Evolutionary conservation across 306 rosid species (phyloP).

Genomic region (Castanopsis chinensis): DNA sequence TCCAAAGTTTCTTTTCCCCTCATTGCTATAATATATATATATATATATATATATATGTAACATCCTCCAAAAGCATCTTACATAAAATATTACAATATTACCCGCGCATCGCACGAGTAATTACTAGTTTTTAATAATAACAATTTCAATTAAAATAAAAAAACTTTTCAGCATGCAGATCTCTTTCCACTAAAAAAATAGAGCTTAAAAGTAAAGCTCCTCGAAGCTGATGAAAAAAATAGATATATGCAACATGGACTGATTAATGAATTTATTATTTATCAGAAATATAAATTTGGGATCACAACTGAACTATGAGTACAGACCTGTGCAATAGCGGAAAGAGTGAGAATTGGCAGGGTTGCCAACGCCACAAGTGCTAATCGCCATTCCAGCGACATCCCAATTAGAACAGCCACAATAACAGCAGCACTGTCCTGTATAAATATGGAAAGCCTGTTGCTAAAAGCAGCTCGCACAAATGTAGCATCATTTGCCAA

Average conservation of each 20-base stretch:
- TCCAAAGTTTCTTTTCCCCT: no score
- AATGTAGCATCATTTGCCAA: slow-evolving; percentile 99
- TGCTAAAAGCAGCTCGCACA: slow-evolving; percentile 98
- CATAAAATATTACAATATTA: no score
- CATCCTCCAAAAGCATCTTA: no score
- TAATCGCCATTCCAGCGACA: slow-evolving; percentile 83
- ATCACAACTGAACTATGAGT: slow-evolving; percentile 17
- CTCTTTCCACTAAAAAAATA: neutral
- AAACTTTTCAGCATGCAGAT: neutral
- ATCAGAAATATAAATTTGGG: neutral
- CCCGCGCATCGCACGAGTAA: no score
- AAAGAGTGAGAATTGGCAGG: slow-evolving; percentile 81
- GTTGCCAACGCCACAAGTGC: slow-evolving; percentile 99
- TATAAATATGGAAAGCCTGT: slow-evolving; percentile 93
- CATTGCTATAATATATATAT: no score
- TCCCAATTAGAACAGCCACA: slow-evolving; percentile 93
- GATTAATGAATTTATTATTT: neutral
- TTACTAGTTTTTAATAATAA: neutral
- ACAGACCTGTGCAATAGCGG: slow-evolving; percentile 96
- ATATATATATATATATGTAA: no score
- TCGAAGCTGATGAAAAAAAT: neutral
- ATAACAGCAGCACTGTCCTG: slow-evolving; percentile 97
- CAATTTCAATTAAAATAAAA: neutral
- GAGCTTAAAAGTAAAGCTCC: neutral
- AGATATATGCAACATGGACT: neutral